Evolutionary conservation across 495 filamentous ascomycete genomes (phyloP), one percentile per base, ranked within the genome.

Genomic region (Filosporella fistucella): DNA sequence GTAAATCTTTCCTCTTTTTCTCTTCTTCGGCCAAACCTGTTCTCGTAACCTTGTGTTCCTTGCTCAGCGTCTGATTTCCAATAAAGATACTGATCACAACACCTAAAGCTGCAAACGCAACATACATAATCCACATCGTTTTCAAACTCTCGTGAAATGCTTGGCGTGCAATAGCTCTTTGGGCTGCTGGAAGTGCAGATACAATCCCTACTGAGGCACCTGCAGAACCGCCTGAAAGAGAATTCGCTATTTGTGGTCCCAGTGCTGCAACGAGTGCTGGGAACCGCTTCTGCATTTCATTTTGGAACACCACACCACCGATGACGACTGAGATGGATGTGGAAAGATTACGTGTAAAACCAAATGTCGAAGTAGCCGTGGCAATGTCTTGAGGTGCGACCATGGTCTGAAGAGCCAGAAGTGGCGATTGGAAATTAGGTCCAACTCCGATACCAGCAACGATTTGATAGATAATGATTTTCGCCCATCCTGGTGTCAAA

Each of bases 371-470:
- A 0, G 82, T 86, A 2, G 84, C 86, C 2, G 76, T 78, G 0
- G 82, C 86, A 3, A 80, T 80, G 32, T 89, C 82, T 4, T 67
- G 61, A 14, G 76, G 74, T 0, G 68, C 62, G 32, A 85, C 76
- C 32, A 74, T 74, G n/a, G 78, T 76, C 51, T 93, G 88, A 1
- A 95, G 67, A 0, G 90, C 87, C 34, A 95, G 84, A 26, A 94
- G 75, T 0, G 89, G 89, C 0, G 84, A 68, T 57, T 88, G 82
- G 59, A 89, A 87, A 49, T 82, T 75, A 3, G 81, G 78, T 0
- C 82, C 85, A 14, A 78, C 68, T 11, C 86, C 86, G 22, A 79
- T 63, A 16, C 86, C 89, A 4, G 77, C 73, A 21, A 90, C 57
- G 39, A 89, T 71, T 54, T 87, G 82, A 59, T 67, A 82, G 2